Evolutionary conservation across 352 stramenopile species (phyloP), one percentile per base, ranked within the genome.

Genomic region (Peronospora destructor): DNA sequence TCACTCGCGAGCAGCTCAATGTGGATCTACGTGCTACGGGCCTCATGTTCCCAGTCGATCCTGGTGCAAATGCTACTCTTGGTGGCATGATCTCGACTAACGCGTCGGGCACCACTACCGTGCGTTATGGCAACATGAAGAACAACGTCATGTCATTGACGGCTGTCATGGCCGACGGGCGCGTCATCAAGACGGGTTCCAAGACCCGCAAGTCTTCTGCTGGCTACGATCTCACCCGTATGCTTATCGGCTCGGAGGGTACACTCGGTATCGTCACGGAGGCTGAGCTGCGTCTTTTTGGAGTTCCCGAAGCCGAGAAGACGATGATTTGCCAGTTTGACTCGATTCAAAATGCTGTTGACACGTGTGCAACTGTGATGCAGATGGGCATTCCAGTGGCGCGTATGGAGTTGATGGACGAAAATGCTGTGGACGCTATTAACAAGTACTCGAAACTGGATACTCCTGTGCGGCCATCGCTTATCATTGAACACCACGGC

Each of bases 41-140:
- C 6, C 76, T 98, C 41, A 94, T 95, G 66, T 99, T 98, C 65
- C 78, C 95, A 5, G 88, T 99, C n/a, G 96, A 98, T 61, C 96
- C 95, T 1, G 95, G 95, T 37, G 94, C 96, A 4, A 96, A 98
- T 53, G 95, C 95, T 6, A 96, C 87, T 12, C 68, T 99, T 16
- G 95, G 95, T 17, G 95, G 95, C n/a, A 98, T 98, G 95, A 76
- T 87, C 42, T 74, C 85, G 6, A 95, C 85, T 25, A 93, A 94
- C 39, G 91, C 87, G 6, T 95, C 85, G 6, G 87, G 87, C 26
- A 95, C 85, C 4, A 96, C 86, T 8, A 94, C 86, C 1, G 87
- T 96, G 41, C 76, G 70, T 6, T 98, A 97, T 53, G 95, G 94
- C 36, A 98, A 97, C 53, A 99, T 99, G 95, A 87, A 95, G 61